Evolutionary conservation across 371 early-diverging fungal genomes (phyloP), one percentile per base, ranked within the genome.

Genomic region (Ordospora colligata): DNA sequence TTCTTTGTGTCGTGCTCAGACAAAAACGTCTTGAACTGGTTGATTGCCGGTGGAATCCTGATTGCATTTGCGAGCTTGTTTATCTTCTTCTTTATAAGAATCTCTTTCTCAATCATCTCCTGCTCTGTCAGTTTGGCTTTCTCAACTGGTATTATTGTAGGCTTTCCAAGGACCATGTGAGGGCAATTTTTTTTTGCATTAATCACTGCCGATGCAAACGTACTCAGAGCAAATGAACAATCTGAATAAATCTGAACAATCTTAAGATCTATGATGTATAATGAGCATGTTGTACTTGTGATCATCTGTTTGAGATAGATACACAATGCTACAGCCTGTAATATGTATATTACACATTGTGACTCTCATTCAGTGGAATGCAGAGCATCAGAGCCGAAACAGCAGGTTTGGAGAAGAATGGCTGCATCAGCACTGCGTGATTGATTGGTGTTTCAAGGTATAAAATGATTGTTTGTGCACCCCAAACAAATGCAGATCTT

Each of bases 11-110:
- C 93, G 90, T 94, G 93, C 88, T 91, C 90, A 89, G 95, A 93
- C 81, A 95, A 87, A 65, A 89, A 89, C 86, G 92, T 90, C 84
- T 91, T 90, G 91, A 99, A 97, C 88, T 99, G 97, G 90, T 97
- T 93, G 87, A 99, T 89, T 65, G 97, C 90, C 46, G 97, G 96
- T 75, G 99, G 99, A 50, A 96, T 95, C 91, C 95, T 95, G 79
- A 99, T 88, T 85, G 96, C 93, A 88, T 91, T 91, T 86, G 89
- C 89, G 76, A 97, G 87, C 87, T 95, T 91, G 87, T 89, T 23
- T 54, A 82, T 80, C 44, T 78, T 80, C 50, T 75, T 80, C 22
- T 63, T 49, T 43, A 85, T 81, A 40, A 72, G 11, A 37, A 66
- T 47, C 9, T 83, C 69, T 43, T 47, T 73, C 42, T 50, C 68